phyloP scores from a whole-genome alignment of 2,329 filamentous ascomycete genomes.

The Mollisiaceae sp. region DNA sequence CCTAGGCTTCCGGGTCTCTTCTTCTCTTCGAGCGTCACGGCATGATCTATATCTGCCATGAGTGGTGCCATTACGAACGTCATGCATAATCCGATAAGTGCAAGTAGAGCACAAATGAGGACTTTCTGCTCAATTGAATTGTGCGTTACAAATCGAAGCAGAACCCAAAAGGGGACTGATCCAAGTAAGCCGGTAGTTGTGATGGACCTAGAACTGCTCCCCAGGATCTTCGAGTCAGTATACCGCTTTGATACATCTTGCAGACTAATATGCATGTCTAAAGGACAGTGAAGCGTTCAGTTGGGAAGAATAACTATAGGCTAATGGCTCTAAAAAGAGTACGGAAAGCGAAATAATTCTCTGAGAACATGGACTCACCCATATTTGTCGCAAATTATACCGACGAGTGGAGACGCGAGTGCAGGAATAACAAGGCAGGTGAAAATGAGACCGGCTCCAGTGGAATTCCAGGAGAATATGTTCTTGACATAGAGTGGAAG shows the following conservation, averaged over 20 bases:
- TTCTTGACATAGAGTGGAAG: slow-evolving; percentile 59
- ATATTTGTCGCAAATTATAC: slow-evolving; percentile 53
- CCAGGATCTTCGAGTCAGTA: no score
- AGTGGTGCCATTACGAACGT: slow-evolving; percentile 66
- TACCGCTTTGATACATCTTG: no score
- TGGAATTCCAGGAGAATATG: slow-evolving; percentile 59
- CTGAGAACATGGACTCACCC: slow-evolving; percentile 44
- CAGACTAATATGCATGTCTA: no score
- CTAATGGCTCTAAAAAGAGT: no score
- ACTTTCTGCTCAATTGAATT: slow-evolving; percentile 66
- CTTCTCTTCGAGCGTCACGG: slow-evolving; percentile 56
- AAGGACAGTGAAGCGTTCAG: no score
- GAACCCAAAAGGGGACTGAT: slow-evolving; percentile 62
- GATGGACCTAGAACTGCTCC: slow-evolving; percentile 56
- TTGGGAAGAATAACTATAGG: no score
- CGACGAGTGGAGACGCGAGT: slow-evolving; percentile 62
- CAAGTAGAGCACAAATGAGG: slow-evolving; percentile 67
- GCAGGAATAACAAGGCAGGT: slow-evolving; percentile 63
- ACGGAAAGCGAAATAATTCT: no score
- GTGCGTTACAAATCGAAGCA: slow-evolving; percentile 66
- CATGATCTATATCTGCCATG: slow-evolving; percentile 71
- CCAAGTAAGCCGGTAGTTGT: slow-evolving; percentile 63
- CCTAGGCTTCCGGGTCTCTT: slow-evolving; percentile 34
- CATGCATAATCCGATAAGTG: slow-evolving; percentile 61
- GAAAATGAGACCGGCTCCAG: slow-evolving; percentile 62